Base-by-base conservation (phyloP, 768 basidiomycete species). In the Mycena sanguinolenta region DNA sequence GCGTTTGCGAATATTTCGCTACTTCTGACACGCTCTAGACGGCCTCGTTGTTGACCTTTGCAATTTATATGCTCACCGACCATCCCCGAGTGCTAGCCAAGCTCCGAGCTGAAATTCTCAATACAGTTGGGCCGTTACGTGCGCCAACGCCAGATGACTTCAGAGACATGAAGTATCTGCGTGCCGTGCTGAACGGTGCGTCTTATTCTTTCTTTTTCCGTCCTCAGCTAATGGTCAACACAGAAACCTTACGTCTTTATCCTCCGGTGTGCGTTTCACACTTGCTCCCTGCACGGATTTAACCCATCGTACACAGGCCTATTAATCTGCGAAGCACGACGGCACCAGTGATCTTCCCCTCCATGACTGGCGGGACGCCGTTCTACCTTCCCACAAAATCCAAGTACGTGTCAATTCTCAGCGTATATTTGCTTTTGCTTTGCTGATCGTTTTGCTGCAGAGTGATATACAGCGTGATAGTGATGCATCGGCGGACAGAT, bases 401-500 rank as follows among this genome's bases (percentile, higher is more conserved):
- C 0, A 79, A 77, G 81, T 83, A 59, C 28, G 61, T 39, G 16
- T 10, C 21, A 16, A n/a, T 23, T 32, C 5, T n/a, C 27, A 32
- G 10, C 32, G 10, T 16, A 36, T 44, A 16, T 9, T 10, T 32
- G 17, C 10, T 46, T 30, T 10, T 42, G 17, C 27, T 34, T 34
- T 13, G 7, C 44, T n/a, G 8, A 2, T 5, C 53, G 16, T 6
- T 57, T n/a, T 60, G 13, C 17, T 36, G 32, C 63, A 87, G 88
- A 50, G 72, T 79, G 28, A 67, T 77, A 0, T 91, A 89, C 73
- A 84, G 87, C 12, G 84, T 90, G 2, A 80, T 85, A 64, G 77
- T 86, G 36, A 90, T 91, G 89, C 91, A 92, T 32, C 84, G 90
- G 6, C 82, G 90, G 39, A 83, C 79, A 57, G 89, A 91, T 71